Evolutionary conservation across 129 eudicot genomes (phyloP), one percentile per base, ranked within the genome.

Genomic region (Artemisia annua): DNA sequence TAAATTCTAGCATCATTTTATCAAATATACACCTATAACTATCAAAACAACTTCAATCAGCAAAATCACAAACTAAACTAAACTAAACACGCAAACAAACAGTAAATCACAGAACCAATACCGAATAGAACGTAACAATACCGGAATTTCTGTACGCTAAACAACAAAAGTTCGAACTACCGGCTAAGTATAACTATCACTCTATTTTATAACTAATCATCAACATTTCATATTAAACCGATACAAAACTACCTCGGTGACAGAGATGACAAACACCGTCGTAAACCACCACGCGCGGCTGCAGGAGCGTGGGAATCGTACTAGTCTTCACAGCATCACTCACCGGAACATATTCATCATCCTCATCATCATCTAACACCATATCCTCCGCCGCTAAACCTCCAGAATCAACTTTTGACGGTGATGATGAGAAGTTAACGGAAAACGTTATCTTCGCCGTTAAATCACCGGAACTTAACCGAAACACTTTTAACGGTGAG

Each of bases 241-340:
- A 24, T 3, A 16, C 48, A 11, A 78, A 76, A 94, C n/a, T n/a
- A n/a, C 99, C 97, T 44, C 67, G 66, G 72, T 95, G 99, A 73
- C 99, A 90, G 69, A 95, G 96, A 81, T 81, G 99, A 75, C 99
- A 95, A 35, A 95, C 97, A 63, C 96, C 97, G 55, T 95, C 99
- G 67, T 80, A 95, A 3, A 95, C 63, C 60, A 95, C 89, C 66
- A 95, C 97, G 14, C 99, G 83, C 3, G 89, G 94, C 85, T 83
- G 96, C 15, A 95, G 91, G 51, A 80, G 78, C 60, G 70, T 58
- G 7, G 91, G 92, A 7, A 66, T 53, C 14, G 67, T 59, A 53
- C 18, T 20, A 22, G 76, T 56, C 73, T 76, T 73, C 20, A 75
- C 66, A 1, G 11, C 46, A 18, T 32, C 72, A 17, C 79, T 60